Evolutionary conservation across 129 eudicot species (phyloP).

Genomic region (Pulicaria dysenterica): DNA sequence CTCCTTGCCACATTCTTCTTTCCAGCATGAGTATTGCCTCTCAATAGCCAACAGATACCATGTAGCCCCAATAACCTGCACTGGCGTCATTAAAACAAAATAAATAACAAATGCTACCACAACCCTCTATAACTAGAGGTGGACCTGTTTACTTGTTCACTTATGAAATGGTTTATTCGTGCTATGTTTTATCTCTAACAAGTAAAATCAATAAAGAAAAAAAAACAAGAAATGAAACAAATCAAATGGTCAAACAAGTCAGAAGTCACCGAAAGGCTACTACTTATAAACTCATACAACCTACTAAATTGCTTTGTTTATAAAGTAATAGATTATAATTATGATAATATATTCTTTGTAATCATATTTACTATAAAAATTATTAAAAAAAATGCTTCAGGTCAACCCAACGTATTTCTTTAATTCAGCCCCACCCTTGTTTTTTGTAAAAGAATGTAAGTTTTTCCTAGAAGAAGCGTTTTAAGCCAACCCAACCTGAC

Average conservation of each 20-base stretch:
- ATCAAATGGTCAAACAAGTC: neutral
- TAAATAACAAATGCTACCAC: slow-evolving; percentile 1
- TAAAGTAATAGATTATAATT: no score
- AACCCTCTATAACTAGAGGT: neutral
- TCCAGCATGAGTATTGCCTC: slow-evolving; percentile 73
- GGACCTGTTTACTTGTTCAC: neutral
- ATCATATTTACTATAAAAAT: neutral
- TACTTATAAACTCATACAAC: neutral
- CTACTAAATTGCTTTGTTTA: neutral
- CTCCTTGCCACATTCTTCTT: slow-evolving; percentile 52
- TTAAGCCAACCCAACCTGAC: no score
- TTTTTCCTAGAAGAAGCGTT: no score
- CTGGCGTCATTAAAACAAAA: slow-evolving; percentile 32
- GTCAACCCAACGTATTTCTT: no score
- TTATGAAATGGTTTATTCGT: no score
- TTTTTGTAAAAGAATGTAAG: no score
- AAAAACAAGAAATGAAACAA: neutral
- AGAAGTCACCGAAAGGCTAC: neutral
- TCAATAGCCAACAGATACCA: slow-evolving; percentile 82
- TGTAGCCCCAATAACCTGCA: slow-evolving; percentile 76
- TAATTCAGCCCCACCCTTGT: no score
- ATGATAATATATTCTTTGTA: no score
- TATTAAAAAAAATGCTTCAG: no score
- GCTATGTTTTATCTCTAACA: no score
- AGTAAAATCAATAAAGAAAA: no score